Evolutionary conservation across 176 grass and related monocot species (phyloP), one percentile per base, ranked within the genome.

Genomic region (Leersia perrieri): DNA sequence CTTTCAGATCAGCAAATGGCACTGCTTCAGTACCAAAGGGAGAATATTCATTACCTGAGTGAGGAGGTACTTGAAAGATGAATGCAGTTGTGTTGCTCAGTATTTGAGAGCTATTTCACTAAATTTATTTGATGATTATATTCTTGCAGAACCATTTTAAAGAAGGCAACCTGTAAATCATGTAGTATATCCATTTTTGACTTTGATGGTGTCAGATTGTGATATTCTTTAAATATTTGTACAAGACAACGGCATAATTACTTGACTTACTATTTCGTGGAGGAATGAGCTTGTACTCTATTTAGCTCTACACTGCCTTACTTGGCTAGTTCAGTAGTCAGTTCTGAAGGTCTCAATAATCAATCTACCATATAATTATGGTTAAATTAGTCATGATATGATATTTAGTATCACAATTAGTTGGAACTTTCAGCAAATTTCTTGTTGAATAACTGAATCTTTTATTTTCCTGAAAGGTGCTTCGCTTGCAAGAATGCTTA

Each of bases 1-100:
- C 84, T 98, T 81, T 98, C 95, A 77, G 95, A 98, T 70, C 95
- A 98, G 86, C 95, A 98, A 84, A 98, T 95, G 92, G 92, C 90
- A 20, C 84, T 98, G 61, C 88, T 98, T 77, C 95, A 95, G 68
- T 98, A 98, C 71, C 95, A 98, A 87, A 86, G 88, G 84, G 95
- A 98, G 91, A 98, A 98, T 62, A 91, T 98, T 81, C 95, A 98
- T 89, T 98, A 91, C 84, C 75, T 98, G 89, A 98, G 92, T 42
- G 95, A 98, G 72, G 95, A 98, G 92, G 95, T 98, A 95, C 11
- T 75, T 28, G 25, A 6, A 83, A 62, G 39, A 75, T 75, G 25
- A 18, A 44, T 73, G 28, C 38, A 74, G 9, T 34, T 76, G 66
- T 78, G 53, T 10, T 57, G 30, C n/a, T 27, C 13, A 57, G 81